Evolutionary conservation across 805 yeast species (phyloP).

Genomic region (Saccharomycopsis babjevae): DNA sequence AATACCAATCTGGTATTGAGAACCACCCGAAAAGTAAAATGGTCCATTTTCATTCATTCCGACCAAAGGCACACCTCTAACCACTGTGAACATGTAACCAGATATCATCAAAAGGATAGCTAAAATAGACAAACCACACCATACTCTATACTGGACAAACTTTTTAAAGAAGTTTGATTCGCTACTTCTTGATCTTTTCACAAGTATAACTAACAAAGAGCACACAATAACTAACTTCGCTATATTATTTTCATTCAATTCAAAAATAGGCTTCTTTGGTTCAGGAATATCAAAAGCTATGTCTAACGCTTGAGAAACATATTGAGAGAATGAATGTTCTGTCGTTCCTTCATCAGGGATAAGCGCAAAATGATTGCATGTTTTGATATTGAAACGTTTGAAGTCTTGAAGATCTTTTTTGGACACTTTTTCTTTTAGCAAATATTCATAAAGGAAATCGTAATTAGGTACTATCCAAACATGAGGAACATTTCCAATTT

Average conservation of each 20-base stretch:
- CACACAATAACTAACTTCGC: constrained; percentile 4
- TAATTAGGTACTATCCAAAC: constrained; percentile 53
- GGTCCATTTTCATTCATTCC: constrained; percentile 40
- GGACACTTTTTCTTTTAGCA: background rate
- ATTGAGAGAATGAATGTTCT: constrained; percentile 42
- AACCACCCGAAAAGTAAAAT: constrained; percentile 54
- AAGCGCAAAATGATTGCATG: constrained; percentile 28
- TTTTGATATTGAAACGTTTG: constrained; percentile 2
- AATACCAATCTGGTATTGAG: constrained; percentile 58
- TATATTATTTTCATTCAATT: constrained; percentile 8
- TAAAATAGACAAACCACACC: constrained; percentile 28
- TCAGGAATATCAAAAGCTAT: constrained; percentile 18
- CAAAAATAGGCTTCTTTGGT: background rate
- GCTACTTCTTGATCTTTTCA: constrained; percentile 7
- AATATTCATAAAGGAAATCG: background rate
- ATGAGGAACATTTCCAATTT: constrained; percentile 48
- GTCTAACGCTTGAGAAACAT: constrained; percentile 37
- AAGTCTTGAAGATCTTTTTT: constrained; percentile 1
- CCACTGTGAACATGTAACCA: constrained; percentile 57
- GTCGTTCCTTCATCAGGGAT: constrained; percentile 23
- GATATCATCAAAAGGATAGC: constrained; percentile 38
- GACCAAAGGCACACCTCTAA: constrained; percentile 52
- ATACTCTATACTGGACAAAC: constrained; percentile 19
- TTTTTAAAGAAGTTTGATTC: constrained; percentile 5
- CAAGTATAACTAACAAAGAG: constrained; percentile 8